Evolutionary conservation across 2,329 filamentous ascomycete genomes (phyloP).

Genomic region (Colletotrichum aenigma): DNA sequence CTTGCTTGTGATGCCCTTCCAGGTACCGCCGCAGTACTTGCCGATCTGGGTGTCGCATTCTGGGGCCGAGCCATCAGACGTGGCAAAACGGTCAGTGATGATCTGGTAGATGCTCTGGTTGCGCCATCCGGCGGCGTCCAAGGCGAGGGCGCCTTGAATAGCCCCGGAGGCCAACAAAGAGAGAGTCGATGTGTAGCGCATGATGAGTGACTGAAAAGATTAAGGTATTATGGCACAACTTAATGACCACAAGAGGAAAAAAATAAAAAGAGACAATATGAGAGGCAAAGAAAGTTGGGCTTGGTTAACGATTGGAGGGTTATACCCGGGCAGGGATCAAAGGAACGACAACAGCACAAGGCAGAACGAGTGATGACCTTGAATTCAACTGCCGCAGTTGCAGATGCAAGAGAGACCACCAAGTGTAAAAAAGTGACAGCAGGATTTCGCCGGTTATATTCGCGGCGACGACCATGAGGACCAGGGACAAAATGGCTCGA

Average conservation of each 20-base stretch:
- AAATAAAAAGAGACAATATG: not conserved
- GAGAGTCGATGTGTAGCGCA: not conserved
- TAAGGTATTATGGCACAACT: not conserved
- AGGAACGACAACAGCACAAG: slow-evolving; percentile 6
- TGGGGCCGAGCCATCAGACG: slow-evolving; percentile 38
- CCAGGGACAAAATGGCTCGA: not conserved
- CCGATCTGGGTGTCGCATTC: slow-evolving; percentile 27
- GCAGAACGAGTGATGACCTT: slow-evolving; percentile 17
- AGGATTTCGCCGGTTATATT: not conserved
- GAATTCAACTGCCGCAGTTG: not conserved
- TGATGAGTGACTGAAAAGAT: not conserved
- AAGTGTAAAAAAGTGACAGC: not conserved
- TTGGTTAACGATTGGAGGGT: not conserved
- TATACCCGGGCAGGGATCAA: not conserved
- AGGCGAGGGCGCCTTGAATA: slow-evolving; percentile 21
- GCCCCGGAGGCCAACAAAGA: slow-evolving; percentile 8
- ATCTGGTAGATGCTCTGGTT: slow-evolving; percentile 50
- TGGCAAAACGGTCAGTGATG: slow-evolving; percentile 47
- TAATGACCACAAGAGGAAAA: not conserved
- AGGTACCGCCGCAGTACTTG: slow-evolving; percentile 56
- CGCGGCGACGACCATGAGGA: not conserved
- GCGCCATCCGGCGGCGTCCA: slow-evolving; percentile 37
- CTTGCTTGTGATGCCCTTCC: slow-evolving; percentile 49
- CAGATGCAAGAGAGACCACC: not conserved
- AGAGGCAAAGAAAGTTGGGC: not conserved